Evolutionary conservation across 106 monocot genomes (phyloP).

Genomic region (Hemerocallis citrina): DNA sequence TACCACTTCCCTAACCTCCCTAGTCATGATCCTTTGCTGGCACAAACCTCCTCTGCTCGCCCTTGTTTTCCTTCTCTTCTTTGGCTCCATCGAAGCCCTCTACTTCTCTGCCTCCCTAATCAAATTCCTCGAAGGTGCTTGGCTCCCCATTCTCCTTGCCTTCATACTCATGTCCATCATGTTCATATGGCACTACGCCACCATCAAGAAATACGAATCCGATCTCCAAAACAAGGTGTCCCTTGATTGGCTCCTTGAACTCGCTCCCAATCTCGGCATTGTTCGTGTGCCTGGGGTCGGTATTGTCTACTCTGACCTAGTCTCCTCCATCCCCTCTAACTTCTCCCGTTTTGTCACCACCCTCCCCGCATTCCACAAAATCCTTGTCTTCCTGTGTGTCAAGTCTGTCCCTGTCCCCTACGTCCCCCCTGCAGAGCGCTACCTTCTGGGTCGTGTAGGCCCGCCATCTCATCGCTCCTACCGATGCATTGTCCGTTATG

Average conservation of each 20-base stretch:
- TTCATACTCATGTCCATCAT: slow-evolving; percentile 50
- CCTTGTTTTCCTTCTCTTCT: slow-evolving; percentile 47
- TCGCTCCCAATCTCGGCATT: slow-evolving; percentile 46
- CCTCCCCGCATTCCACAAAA: slow-evolving; percentile 54
- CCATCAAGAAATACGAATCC: slow-evolving; percentile 50
- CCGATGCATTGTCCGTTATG: slow-evolving; percentile 69
- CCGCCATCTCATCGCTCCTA: slow-evolving; percentile 47
- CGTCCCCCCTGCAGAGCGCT: slow-evolving; percentile 45
- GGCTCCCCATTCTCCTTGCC: slow-evolving; percentile 60
- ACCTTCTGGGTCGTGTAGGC: slow-evolving; percentile 52
- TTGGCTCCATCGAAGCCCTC: slow-evolving; percentile 49
- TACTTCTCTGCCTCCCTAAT: slow-evolving; percentile 61
- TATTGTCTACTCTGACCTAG: slow-evolving; percentile 56
- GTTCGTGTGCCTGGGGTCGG: slow-evolving; percentile 66
- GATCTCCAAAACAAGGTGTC: slow-evolving; percentile 64
- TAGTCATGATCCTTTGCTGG: slow-evolving; percentile 62
- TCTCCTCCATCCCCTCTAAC: slow-evolving; percentile 53
- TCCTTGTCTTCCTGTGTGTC: slow-evolving; percentile 54
- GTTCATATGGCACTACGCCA: slow-evolving; percentile 59
- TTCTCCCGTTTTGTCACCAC: slow-evolving; percentile 66
- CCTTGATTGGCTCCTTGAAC: slow-evolving; percentile 61
- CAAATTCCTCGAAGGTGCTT: slow-evolving; percentile 63
- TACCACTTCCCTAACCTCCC: slow-evolving; percentile 54
- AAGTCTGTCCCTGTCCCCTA: slow-evolving; percentile 50
- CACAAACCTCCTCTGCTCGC: slow-evolving; percentile 50